Percentiles rank a stretch among this genome's conserved stretches.
Conservation (phyloP, 768 basidiomycete genomes). For the Tremella mesenterica region DNA sequence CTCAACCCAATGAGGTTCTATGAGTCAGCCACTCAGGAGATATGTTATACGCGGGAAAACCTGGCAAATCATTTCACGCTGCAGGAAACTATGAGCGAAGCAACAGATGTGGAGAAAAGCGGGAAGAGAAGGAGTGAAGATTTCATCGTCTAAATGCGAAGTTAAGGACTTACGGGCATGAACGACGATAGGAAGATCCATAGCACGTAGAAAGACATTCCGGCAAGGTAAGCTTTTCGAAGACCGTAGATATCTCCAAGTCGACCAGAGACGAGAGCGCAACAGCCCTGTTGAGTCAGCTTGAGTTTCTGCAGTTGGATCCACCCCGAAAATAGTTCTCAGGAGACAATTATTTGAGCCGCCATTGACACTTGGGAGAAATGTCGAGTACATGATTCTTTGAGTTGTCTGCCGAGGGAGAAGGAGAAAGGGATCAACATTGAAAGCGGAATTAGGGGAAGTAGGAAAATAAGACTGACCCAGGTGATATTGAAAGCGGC, state of each 20-base stretch:
- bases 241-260: slow-evolving; percentile 10
- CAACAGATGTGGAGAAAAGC: too few species aligned
- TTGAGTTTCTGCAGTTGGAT: neutral
- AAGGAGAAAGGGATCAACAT: too few species aligned
- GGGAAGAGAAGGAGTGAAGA: too few species aligned
- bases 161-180: neutral
- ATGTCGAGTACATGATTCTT: too few species aligned
- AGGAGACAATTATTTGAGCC: too few species aligned
- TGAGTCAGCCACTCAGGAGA: neutral
- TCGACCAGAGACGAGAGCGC: slow-evolving; percentile 7
- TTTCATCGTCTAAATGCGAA: too few species aligned
- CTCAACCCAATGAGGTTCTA: slow-evolving; percentile 7
- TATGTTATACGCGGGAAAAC: too few species aligned
- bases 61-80: too few species aligned
- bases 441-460: too few species aligned
- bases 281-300: slow-evolving; percentile 5
- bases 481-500: neutral
- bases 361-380: too few species aligned
- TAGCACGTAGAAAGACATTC: neutral
- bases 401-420: too few species aligned
- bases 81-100: too few species aligned
- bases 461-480: neutral
- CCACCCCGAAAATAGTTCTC: neutral
- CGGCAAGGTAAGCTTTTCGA: neutral
- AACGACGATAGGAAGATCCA: neutral